Conservation (phyloP, 108 stramenopile species). For the Skeletonema marinoi region DNA sequence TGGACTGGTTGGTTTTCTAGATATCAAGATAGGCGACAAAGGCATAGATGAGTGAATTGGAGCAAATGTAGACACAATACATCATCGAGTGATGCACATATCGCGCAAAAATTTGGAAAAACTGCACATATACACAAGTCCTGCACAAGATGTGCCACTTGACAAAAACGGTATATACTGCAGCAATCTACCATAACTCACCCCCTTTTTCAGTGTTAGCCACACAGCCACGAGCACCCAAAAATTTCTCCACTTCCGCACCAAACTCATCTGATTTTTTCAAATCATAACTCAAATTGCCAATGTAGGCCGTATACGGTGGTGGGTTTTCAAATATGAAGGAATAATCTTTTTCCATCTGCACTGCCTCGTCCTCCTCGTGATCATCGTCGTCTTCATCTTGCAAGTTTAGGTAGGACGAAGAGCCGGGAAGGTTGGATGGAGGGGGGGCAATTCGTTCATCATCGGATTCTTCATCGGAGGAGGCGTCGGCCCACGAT, state of each 20-base stretch:
- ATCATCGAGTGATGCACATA: too few relatives aligned
- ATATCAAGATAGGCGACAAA: not conserved
- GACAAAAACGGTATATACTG: not conserved
- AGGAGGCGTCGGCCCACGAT: constrained; percentile 54
- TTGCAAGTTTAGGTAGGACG: constrained; percentile 2
- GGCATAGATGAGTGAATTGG: not conserved
- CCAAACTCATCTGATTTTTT: constrained; percentile 21
- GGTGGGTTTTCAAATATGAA: constrained; percentile 13
- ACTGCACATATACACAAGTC: too few relatives aligned
- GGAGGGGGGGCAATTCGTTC: constrained; percentile 17
- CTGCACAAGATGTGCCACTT: not conserved
- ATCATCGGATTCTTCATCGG: constrained; percentile 51
- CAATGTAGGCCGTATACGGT: constrained; percentile 51
- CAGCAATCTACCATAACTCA: not conserved
- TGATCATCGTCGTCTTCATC: constrained; percentile 14
- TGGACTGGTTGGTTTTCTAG: constrained; percentile 7
- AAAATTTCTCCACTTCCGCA: constrained; percentile 23
- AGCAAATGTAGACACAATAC: not conserved
- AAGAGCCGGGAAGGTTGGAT: constrained; percentile 20
- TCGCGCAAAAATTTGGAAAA: too few relatives aligned
- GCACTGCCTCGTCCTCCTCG: not conserved
- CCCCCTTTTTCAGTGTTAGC: not conserved
- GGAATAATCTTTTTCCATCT: not conserved
- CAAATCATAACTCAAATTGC: constrained; percentile 28
- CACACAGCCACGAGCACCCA: constrained; percentile 9